Evolutionary conservation across 1,139 yeast genomes (phyloP), one percentile per base, ranked within the genome.

Genomic region (Pichia sp.): DNA sequence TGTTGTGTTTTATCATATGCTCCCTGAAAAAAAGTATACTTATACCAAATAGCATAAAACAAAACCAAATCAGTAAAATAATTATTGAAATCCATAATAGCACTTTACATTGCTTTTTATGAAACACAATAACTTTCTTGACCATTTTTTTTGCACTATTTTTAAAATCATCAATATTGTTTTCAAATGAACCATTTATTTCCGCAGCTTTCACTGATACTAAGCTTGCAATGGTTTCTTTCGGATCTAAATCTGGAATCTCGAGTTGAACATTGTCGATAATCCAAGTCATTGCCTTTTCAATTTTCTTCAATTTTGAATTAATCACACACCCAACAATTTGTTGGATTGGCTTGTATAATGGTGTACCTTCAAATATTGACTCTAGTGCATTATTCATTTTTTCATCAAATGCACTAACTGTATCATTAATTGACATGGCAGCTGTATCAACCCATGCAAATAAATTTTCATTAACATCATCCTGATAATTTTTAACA

Each of bases 271-370:
- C 73, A 55, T 85, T 72, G 32, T 80, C 69, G 56, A 84, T 73
- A 3, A 90, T 68, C 97, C 97, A 92, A 1, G 81, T 74, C 46
- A 90, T 64, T 0, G 95, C 97, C 24, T 73, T 61, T 55, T 85
- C 85, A 0, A 89, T 68, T 32, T 74, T 72, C 4, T 72, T 70
- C 7, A 90, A 63, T 60, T 90, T 92, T 47, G 82, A 71, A 15
- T 89, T 94, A 39, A 92, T 70, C 1, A 86, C 78, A 67, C 98
- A 92, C 44, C 82, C 80, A 7, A 89, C 85, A 1, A 89, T 79
- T 0, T 80, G 68, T 34, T 68, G 75, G 57, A 90, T 72, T 0
- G 95, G 85, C 1, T 61, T 61, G 42, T 80, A 77, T 16, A 92
- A 69, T 0, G 86, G 77, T 0, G 97, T 87, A 4, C 72, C 73